Percentiles rank a stretch among this genome's conserved stretches.
Evolutionary conservation across 208 protist genomes (phyloP).

Genomic region (Porcisia hertigi): DNA sequence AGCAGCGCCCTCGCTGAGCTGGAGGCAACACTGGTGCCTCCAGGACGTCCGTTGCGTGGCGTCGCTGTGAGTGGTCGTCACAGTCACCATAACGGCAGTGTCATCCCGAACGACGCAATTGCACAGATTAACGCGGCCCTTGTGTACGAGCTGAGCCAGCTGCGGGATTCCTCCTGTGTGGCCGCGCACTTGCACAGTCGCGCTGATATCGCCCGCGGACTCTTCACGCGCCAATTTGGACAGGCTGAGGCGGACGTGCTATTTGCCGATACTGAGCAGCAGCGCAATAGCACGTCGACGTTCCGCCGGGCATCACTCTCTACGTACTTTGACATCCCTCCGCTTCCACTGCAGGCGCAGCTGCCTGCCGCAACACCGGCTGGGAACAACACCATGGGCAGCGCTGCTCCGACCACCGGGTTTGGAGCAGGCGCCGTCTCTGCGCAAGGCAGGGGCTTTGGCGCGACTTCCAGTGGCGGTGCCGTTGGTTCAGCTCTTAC

Average conservation of each 20-base stretch:
- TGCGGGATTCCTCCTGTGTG: constrained; percentile 59
- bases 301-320: constrained; percentile 24
- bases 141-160: constrained; percentile 59
- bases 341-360: constrained; percentile 22
- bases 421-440: constrained; percentile 4
- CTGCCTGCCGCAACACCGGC: not conserved
- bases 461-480: constrained; percentile 6
- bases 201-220: constrained; percentile 47
- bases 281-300: constrained; percentile 29
- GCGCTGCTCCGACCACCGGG: constrained; percentile 2
- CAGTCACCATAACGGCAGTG: constrained; percentile 14
- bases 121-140: constrained; percentile 70
- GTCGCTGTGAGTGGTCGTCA: constrained; percentile 7
- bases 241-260: constrained; percentile 67
- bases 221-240: constrained; percentile 72
- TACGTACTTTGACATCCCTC: constrained; percentile 36
- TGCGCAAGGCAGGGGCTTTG: constrained; percentile 12
- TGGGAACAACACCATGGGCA: not conserved
- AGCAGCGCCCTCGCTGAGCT: constrained; percentile 42
- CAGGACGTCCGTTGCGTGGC: constrained; percentile 16
- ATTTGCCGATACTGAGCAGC: constrained; percentile 41
- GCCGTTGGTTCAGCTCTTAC: constrained; percentile 18
- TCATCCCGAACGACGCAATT: constrained; percentile 36
- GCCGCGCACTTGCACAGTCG: constrained; percentile 59
- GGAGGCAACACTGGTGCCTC: constrained; percentile 53